phyloP scores from a whole-genome alignment of 345 rosid species.

The Tarenaya hassleriana region DNA sequence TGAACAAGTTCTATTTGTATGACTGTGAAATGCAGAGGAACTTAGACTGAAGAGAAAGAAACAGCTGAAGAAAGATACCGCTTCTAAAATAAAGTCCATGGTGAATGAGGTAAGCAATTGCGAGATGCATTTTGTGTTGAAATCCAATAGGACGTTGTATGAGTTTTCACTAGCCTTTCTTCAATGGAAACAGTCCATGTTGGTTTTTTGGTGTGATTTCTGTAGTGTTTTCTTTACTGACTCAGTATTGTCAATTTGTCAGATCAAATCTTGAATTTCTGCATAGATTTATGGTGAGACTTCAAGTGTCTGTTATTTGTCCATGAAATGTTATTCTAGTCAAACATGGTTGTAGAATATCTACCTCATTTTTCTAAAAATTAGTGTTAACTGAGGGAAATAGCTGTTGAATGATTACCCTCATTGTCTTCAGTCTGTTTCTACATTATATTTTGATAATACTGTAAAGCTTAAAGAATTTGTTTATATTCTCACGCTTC shows the following conservation, averaged over 20 bases:
- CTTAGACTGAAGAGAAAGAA: constrained; percentile 89
- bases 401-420: not conserved
- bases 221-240: no score
- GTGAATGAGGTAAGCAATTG: constrained; percentile 71
- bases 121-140: constrained; percentile 4
- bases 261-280: not conserved
- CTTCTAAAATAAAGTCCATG: constrained; percentile 78
- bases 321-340: not conserved
- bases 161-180: no score
- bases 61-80: constrained; percentile 91
- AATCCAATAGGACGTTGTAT: no score
- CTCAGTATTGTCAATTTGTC: no score
- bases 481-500: no score
- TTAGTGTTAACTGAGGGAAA: not conserved
- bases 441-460: no score
- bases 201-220: constrained; percentile 2
- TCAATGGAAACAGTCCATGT: not conserved
- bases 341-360: not conserved
- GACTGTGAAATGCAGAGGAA: constrained; percentile 60
- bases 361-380: constrained; percentile 11
- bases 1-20: constrained; percentile 16
- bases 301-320: not conserved
- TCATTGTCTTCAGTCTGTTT: constrained; percentile 9
- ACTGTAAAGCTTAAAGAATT: no score
- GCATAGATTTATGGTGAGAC: not conserved